Evolutionary conservation across 2,329 filamentous ascomycete species (phyloP).

Genomic region (Exophiala xenobiotica): DNA sequence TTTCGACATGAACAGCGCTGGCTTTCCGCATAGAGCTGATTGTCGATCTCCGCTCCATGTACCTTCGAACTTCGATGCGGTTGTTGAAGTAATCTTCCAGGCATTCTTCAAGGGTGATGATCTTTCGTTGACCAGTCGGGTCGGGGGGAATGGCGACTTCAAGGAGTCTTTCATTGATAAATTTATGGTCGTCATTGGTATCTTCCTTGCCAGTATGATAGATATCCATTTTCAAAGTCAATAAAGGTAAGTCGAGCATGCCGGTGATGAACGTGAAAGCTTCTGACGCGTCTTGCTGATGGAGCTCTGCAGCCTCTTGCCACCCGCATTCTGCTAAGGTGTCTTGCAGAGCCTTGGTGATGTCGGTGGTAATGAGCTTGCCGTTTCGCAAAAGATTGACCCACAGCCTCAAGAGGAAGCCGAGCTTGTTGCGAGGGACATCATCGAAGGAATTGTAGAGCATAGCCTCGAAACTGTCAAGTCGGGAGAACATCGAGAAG

Average conservation of each 20-base stretch:
- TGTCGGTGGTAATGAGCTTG: constrained; percentile 77
- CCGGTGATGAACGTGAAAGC: constrained; percentile 94
- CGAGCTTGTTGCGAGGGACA: constrained; percentile 68
- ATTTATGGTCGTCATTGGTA: constrained; percentile 86
- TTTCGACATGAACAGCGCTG: constrained; percentile 42
- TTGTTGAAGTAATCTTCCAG: constrained; percentile 95
- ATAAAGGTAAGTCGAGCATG: constrained; percentile 78
- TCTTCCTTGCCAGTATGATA: constrained; percentile 86
- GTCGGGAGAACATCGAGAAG: constrained; percentile 91
- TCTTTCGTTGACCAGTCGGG: constrained; percentile 62
- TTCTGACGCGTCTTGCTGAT: constrained; percentile 93
- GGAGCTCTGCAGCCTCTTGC: constrained; percentile 71
- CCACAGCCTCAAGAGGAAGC: constrained; percentile 80
- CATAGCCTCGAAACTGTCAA: constrained; percentile 91
- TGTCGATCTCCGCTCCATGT: constrained; percentile 63
- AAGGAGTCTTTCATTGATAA: constrained; percentile 84
- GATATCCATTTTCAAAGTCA: constrained; percentile 90
- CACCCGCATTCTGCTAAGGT: constrained; percentile 83
- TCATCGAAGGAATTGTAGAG: constrained; percentile 76
- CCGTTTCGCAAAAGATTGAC: constrained; percentile 88
- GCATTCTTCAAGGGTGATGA: constrained; percentile 83
- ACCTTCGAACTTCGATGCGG: constrained; percentile 80
- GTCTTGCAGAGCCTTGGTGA: constrained; percentile 83
- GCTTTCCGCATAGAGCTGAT: constrained; percentile 47
- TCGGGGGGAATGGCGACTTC: constrained; percentile 77